A percentile compares a stretch with the other conserved stretches of the same genome.
Conservation (phyloP, 1,284 basidiomycete species). For the Ceratobasidium sp. region DNA sequence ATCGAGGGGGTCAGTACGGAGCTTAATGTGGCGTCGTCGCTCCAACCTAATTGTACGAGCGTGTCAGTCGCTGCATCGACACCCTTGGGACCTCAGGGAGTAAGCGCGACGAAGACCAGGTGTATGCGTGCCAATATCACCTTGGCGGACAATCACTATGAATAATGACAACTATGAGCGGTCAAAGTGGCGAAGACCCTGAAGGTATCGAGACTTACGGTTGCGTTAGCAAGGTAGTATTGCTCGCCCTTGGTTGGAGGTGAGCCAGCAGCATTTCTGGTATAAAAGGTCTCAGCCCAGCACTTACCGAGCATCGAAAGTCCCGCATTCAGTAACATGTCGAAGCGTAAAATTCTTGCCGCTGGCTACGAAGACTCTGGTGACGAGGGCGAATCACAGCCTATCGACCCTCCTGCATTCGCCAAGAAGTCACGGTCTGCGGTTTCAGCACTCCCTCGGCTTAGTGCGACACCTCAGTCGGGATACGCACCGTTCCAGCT, state of each 20-base stretch:
- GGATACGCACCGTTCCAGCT: conserved; percentile 11
- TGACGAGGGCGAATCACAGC: background rate
- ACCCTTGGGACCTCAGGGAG: background rate
- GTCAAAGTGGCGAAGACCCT: too few relatives aligned
- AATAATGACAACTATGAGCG: too few relatives aligned
- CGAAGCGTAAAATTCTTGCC: background rate
- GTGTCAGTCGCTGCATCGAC: background rate
- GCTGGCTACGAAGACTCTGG: conserved; percentile 10
- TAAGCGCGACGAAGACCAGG: background rate
- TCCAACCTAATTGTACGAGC: background rate
- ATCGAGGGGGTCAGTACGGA: background rate
- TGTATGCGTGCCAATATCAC: background rate
- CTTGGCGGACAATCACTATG: background rate
- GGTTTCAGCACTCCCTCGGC: conserved; percentile 4
- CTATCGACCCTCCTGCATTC: background rate
- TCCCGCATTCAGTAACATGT: conserved; percentile 2
- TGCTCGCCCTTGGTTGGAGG: too few relatives aligned
- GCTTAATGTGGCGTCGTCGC: background rate
- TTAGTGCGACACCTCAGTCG: background rate
- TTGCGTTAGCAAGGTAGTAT: too few relatives aligned
- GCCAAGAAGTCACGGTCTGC: conserved; percentile 14
- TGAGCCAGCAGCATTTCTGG: background rate
- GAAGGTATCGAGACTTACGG: too few relatives aligned
- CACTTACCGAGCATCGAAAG: background rate
- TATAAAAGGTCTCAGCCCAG: background rate